Percentiles rank a stretch among this genome's conserved stretches.
Evolutionary conservation across 805 yeast genomes (phyloP).

Genomic region (Allodekkera sacchari): DNA sequence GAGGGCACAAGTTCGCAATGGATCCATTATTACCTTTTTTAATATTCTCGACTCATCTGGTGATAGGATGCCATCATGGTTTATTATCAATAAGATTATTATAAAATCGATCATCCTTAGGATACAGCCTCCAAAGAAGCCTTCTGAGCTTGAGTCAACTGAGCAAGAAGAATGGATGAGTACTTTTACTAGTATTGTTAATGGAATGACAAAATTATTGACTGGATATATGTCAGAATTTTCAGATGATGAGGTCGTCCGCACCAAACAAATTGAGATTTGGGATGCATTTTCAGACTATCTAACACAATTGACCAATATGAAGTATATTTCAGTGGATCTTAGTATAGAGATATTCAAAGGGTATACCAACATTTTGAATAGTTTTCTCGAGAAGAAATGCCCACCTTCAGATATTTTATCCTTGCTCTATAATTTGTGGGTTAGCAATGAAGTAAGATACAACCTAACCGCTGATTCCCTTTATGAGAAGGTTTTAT

Average conservation of each 20-base stretch:
- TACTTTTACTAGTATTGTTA: constrained; percentile 50
- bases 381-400: constrained; percentile 17
- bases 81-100: constrained; percentile 54
- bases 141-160: not conserved
- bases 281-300: constrained; percentile 55
- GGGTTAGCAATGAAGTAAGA: constrained; percentile 36
- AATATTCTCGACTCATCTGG: constrained; percentile 73
- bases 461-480: constrained; percentile 31
- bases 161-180: constrained; percentile 42
- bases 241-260: constrained; percentile 10
- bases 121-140: constrained; percentile 8
- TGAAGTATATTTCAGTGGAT: constrained; percentile 36
- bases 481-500: constrained; percentile 53
- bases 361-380: constrained; percentile 40
- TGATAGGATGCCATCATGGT: constrained; percentile 52
- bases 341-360: constrained; percentile 50
- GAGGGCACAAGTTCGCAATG: constrained; percentile 79
- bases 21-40: constrained; percentile 83
- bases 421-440: constrained; percentile 39
- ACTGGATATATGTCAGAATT: constrained; percentile 39
- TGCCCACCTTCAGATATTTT: constrained; percentile 25
- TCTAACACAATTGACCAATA: constrained; percentile 31
- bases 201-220: constrained; percentile 60
- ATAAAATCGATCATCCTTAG: constrained; percentile 41
- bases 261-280: constrained; percentile 17